A percentile compares a stretch with the other conserved stretches of the same genome.
These are phyloP conservation scores for Colletotrichum nymphaeae DNA, from an alignment of 2,329 filamentous ascomycete species.

Conservation along the genomic window DNA sequence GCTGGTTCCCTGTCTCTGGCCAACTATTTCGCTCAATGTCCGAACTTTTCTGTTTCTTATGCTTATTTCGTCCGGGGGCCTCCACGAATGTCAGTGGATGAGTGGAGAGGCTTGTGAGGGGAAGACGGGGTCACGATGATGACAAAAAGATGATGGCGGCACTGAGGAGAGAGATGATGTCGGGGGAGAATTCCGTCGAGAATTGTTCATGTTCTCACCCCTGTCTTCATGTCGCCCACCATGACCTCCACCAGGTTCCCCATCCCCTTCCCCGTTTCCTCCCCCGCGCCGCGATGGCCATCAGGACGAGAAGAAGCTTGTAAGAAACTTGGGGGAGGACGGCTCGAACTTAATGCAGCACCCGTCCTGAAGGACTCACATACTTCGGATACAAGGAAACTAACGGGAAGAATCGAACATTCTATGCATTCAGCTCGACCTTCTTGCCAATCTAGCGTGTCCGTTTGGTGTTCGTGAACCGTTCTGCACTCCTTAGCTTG, in stretches of 20 bases:
- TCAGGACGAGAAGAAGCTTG: not conserved
- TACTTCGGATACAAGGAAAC: not conserved
- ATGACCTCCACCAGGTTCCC: not conserved
- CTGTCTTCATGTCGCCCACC: not conserved
- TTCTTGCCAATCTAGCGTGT: not conserved
- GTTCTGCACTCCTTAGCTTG: not conserved
- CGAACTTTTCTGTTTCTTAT: conserved; percentile 1
- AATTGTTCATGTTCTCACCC: not conserved
- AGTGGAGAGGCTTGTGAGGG: not conserved
- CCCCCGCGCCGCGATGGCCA: not conserved
- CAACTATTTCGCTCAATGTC: not conserved
- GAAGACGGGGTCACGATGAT: not conserved
- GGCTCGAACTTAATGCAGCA: not conserved
- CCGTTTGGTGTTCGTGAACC: not conserved
- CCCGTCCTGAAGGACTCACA: not conserved
- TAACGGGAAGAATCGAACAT: conserved; percentile 1
- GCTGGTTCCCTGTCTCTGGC: not conserved
- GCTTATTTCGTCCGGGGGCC: conserved; percentile 12
- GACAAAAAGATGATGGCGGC: not conserved
- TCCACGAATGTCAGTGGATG: not conserved
- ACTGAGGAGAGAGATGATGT: not conserved
- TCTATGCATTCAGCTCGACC: not conserved
- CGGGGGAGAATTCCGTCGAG: not conserved
- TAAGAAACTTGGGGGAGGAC: not conserved
- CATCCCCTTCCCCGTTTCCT: not conserved